Evolutionary conservation across 2,329 filamentous ascomycete species (phyloP).

Genomic region (Plenodomus biglobosus): DNA sequence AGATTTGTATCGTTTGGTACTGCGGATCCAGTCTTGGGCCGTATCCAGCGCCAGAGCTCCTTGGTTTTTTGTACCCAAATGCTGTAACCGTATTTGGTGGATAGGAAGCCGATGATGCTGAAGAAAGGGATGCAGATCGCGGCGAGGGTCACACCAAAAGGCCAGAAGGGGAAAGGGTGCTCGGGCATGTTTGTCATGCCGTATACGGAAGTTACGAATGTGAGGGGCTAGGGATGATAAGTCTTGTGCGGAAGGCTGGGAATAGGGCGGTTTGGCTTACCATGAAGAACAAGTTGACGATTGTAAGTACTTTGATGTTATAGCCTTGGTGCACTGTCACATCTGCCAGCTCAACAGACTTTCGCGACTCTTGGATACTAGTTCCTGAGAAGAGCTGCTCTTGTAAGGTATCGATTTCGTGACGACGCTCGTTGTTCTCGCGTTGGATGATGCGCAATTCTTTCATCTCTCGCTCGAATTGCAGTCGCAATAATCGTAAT

Average conservation of each 20-base stretch:
- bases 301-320: conserved; percentile 61
- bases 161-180: conserved; percentile 38
- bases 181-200: conserved; percentile 54
- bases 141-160: conserved; percentile 46
- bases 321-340: conserved; percentile 60
- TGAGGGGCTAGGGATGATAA: conserved; percentile 48
- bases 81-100: conserved; percentile 45
- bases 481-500: conserved; percentile 51
- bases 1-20: conserved; percentile 12
- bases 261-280: conserved; percentile 6
- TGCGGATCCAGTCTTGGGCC: conserved; percentile 14
- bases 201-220: conserved; percentile 63
- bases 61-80: conserved; percentile 41
- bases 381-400: conserved; percentile 66
- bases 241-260: background rate
- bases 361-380: conserved; percentile 62
- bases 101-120: conserved; percentile 49
- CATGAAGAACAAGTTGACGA: conserved; percentile 63
- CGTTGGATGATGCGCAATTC: conserved; percentile 53
- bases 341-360: conserved; percentile 59
- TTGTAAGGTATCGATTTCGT: conserved; percentile 59
- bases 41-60: conserved; percentile 31
- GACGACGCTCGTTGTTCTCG: conserved; percentile 57
- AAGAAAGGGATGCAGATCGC: conserved; percentile 52
- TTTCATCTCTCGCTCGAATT: conserved; percentile 56